Percentiles rank a stretch among this genome's conserved stretches.
These are phyloP conservation scores for Solanum hybrid DNA, from an alignment of 305 asterid species.

Conservation along the genomic window DNA sequence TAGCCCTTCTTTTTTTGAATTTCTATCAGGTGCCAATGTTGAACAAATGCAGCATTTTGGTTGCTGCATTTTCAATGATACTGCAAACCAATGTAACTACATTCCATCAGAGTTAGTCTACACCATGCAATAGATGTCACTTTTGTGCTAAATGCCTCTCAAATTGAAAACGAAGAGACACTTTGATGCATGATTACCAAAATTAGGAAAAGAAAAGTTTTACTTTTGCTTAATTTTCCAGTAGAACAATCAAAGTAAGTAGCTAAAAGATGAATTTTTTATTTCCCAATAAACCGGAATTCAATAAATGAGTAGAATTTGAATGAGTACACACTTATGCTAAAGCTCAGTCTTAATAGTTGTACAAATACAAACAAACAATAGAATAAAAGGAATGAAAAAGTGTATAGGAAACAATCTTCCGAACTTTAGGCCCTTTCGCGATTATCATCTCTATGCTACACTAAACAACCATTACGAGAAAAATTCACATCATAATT, in stretches of 20 bases:
- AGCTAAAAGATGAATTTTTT: neutral
- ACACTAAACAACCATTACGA: neutral
- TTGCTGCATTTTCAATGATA: neutral
- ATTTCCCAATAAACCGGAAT: neutral
- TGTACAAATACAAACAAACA: neutral
- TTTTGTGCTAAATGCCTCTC: neutral
- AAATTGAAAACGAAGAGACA: neutral
- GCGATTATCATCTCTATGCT: neutral
- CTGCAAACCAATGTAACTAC: neutral
- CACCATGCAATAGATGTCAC: neutral
- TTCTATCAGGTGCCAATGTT: neutral
- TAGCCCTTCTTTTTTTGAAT: neutral
- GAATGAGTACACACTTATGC: neutral
- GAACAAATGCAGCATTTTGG: neutral
- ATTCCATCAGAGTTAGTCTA: neutral
- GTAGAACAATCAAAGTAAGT: neutral
- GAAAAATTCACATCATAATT: too few species aligned
- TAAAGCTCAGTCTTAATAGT: neutral
- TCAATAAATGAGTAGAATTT: neutral
- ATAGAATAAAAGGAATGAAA: too few species aligned
- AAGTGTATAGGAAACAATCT: neutral
- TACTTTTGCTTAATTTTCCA: neutral
- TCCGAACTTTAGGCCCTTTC: neutral
- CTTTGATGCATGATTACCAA: neutral
- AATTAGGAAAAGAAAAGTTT: neutral